phyloP scores from a whole-genome alignment of 2,329 filamentous ascomycete species.

The Penicillium sp. region DNA sequence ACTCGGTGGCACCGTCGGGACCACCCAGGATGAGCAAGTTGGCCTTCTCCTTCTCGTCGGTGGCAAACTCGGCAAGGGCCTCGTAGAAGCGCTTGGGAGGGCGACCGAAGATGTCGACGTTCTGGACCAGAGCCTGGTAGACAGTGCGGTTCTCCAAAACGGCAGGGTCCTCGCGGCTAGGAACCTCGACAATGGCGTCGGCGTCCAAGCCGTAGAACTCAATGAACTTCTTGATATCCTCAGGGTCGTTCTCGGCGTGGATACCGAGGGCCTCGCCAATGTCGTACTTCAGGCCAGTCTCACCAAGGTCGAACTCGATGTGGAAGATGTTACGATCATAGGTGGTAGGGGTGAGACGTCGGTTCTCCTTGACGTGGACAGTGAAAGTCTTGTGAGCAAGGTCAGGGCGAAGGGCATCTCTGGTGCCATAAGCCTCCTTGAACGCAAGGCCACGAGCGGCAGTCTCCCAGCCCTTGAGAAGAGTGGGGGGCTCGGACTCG shows the following conservation, averaged over 20 bases:
- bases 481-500: constrained; percentile 64
- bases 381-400: constrained; percentile 80
- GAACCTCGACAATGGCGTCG: constrained; percentile 84
- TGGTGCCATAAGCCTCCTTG: constrained; percentile 87
- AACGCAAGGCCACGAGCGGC: constrained; percentile 86
- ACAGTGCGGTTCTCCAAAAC: constrained; percentile 85
- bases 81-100: constrained; percentile 99
- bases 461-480: constrained; percentile 74
- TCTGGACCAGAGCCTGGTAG: constrained; percentile 86
- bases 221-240: constrained; percentile 80
- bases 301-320: constrained; percentile 94
- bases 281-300: constrained; percentile 89
- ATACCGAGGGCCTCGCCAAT: constrained; percentile 97
- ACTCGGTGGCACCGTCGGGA: constrained; percentile 78
- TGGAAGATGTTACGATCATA: constrained; percentile 99
- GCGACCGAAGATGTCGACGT: constrained; percentile 93
- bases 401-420: constrained; percentile 75
- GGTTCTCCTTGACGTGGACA: constrained; percentile 91
- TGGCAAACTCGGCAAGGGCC: constrained; percentile 78
- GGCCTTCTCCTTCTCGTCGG: constrained; percentile 76
- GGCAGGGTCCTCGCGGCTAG: constrained; percentile 72
- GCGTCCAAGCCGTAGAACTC: constrained; percentile 80
- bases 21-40: constrained; percentile 73
- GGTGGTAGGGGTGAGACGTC: constrained; percentile 77
- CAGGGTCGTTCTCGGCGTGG: constrained; percentile 86